Evolutionary conservation across 352 stramenopile species (phyloP).

Genomic region (Phytophthora lateralis): DNA sequence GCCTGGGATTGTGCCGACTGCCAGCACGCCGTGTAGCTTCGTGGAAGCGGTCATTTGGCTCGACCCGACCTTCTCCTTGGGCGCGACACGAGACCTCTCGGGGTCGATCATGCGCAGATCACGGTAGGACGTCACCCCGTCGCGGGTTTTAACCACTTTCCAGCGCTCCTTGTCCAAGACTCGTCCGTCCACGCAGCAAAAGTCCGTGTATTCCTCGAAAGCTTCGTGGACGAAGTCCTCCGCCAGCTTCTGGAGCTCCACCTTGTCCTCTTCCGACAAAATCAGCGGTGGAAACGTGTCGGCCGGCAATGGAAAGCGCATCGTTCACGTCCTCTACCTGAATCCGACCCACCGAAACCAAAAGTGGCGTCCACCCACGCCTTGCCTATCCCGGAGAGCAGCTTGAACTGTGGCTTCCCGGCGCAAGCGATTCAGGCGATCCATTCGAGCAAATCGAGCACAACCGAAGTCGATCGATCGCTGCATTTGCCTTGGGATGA

Average conservation of each 20-base stretch:
- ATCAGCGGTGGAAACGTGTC: constrained; percentile 43
- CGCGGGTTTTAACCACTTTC: constrained; percentile 44
- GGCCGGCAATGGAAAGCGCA: constrained; percentile 35
- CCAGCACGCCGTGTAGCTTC: constrained; percentile 31
- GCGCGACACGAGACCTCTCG: constrained; percentile 18
- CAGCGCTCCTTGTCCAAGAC: constrained; percentile 43
- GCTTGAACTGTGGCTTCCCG: constrained; percentile 10
- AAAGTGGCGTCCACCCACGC: constrained; percentile 10
- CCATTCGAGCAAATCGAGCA: no score
- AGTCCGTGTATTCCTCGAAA: constrained; percentile 46
- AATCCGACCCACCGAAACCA: constrained; percentile 19
- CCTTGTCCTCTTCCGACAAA: constrained; percentile 38
- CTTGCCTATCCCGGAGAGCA: constrained; percentile 12
- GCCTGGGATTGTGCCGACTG: constrained; percentile 34
- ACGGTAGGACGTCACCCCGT: constrained; percentile 34
- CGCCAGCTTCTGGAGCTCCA: constrained; percentile 33
- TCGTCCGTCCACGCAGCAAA: constrained; percentile 29
- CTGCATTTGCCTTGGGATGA: constrained; percentile 1
- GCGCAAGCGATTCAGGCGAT: constrained; percentile 3
- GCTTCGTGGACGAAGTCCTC: constrained; percentile 41
- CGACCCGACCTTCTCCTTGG: constrained; percentile 32
- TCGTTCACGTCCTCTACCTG: background rate
- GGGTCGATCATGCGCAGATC: constrained; percentile 24
- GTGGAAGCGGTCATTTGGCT: constrained; percentile 30
- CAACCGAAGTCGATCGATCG: background rate